Conservation (phyloP, 345 rosid genomes). For the Excoecaria agallocha region DNA sequence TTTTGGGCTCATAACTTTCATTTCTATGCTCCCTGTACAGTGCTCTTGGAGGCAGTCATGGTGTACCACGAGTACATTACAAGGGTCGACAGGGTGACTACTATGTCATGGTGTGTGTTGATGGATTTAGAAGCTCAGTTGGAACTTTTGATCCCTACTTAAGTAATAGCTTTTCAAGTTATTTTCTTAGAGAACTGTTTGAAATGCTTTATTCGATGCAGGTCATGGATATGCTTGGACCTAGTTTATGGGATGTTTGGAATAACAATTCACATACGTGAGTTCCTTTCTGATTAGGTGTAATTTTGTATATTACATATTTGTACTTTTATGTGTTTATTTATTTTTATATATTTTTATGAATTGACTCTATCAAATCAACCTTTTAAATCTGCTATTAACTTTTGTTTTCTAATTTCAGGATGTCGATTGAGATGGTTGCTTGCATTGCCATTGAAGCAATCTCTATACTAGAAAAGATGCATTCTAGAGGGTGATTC, state of each 20-base stretch:
- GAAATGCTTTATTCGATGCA: slow-evolving; percentile 26
- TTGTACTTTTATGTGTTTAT: too few species aligned
- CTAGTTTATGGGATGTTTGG: slow-evolving; percentile 89
- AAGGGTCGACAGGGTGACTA: slow-evolving; percentile 83
- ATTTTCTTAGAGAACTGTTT: background rate
- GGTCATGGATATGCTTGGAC: slow-evolving; percentile 95
- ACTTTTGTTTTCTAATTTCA: slow-evolving; percentile 27
- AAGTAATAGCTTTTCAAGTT: background rate
- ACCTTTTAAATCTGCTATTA: background rate
- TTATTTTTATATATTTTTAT: background rate
- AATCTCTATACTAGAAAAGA: slow-evolving; percentile 82
- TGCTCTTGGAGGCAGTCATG: slow-evolving; percentile 83
- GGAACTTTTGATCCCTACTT: background rate
- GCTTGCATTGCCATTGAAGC: slow-evolving; percentile 93
- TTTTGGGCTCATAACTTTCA: slow-evolving; percentile 4
- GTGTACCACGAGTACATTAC: slow-evolving; percentile 79
- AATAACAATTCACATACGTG: slow-evolving; percentile 63
- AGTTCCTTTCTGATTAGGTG: slow-evolving; percentile 20
- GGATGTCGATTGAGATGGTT: slow-evolving; percentile 84
- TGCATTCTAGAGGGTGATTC: slow-evolving; percentile 78
- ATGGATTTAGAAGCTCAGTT: background rate
- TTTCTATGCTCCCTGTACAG: slow-evolving; percentile 26
- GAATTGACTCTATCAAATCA: background rate
- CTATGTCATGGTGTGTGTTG: slow-evolving; percentile 67
- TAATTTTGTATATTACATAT: background rate